Base-by-base conservation (phyloP, 345 rosid genomes). In the Camelina hispida region DNA sequence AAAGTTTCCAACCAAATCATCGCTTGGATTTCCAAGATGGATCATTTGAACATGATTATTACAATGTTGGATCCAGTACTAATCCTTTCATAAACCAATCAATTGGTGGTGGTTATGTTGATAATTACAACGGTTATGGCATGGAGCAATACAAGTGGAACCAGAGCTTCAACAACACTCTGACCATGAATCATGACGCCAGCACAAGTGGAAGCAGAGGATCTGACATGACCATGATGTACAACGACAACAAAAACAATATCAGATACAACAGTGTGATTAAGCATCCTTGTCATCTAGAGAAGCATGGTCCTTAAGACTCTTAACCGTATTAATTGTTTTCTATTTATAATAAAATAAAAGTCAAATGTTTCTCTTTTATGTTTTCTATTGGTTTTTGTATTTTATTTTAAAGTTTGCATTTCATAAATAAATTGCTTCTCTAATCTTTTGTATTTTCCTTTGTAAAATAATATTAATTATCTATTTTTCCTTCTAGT, bases 1-100 rank as follows among this genome's bases (percentile, higher is more conserved):
- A 4, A 11, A 64, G 20, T 20, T 32, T 58, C 8, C 38, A n/a
- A 48, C 72, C 47, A 65, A 32, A 48, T 20, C n/a, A 47, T 18
- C 7, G 5, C 17, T 9, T 40, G 14, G 18, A 50, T 6, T 48
- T 15, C 53, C 14, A 28, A 25, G 55, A 64, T 16, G 54, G 28
- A 10, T 54, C 61, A 2, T 40, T 16, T 51, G 34, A 18, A 4
- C 59, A 23, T 17, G 52, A 57, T 28, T 53, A 56, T 34, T 25
- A 25, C 3, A 14, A 58, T 7, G 62, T 28, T 65, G 67, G 72
- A 55, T 57, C 67, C 12, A 42, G 0, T 65, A 25, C 28, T 25
- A 44, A 50, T 63, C 42, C 70, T 61, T n/a, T 69, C 34, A 18
- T 76, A 1, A 76, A 76, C 58, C 79, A 62, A 53, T 13, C 63